Percentiles rank a stretch among this genome's conserved stretches.
Conservation (phyloP, 2,329 filamentous ascomycete genomes). For the Fusarium sp. region DNA sequence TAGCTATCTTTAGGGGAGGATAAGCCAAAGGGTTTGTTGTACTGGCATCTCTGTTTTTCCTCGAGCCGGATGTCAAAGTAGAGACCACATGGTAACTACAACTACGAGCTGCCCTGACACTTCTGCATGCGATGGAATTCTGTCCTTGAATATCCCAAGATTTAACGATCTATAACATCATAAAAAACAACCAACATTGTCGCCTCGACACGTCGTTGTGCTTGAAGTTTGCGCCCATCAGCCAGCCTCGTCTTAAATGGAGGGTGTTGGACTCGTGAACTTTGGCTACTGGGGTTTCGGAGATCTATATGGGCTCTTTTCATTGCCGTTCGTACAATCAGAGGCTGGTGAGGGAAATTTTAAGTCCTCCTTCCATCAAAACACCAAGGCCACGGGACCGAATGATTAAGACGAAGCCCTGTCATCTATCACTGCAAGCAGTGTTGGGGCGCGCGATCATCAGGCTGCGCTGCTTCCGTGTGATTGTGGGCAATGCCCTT, state of each 20-base stretch:
- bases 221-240: background rate
- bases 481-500: background rate
- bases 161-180: background rate
- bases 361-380: background rate
- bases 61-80: background rate
- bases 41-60: background rate
- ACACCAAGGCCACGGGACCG: background rate
- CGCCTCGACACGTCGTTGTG: background rate
- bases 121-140: background rate
- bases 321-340: background rate
- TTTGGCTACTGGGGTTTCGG: background rate
- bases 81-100: background rate
- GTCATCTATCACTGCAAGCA: background rate
- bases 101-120: background rate
- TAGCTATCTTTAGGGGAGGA: background rate
- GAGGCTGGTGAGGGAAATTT: background rate
- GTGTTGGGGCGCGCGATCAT: background rate
- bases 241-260: background rate
- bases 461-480: background rate
- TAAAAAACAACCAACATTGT: background rate
- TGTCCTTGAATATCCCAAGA: background rate
- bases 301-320: background rate
- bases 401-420: background rate
- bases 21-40: background rate
- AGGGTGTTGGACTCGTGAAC: background rate